Base-by-base conservation (phyloP, 768 basidiomycete species). In the Mycena indigotica region DNA sequence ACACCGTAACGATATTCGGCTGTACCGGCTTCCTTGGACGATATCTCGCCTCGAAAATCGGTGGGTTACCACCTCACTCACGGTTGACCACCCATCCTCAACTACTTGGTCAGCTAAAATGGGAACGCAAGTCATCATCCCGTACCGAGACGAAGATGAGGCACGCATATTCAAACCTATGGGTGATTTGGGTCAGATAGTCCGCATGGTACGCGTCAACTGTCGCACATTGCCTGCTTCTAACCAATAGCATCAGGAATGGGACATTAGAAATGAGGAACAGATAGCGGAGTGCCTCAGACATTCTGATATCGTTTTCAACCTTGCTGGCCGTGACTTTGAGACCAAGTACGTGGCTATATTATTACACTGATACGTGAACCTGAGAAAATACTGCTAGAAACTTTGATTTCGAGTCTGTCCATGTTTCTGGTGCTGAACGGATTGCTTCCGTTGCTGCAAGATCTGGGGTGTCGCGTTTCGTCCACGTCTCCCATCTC, bases 151-250 rank as follows among this genome's bases (percentile, higher is more conserved):
- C 63, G 91, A 93, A 69, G 94, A 98, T 69, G 90, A 94, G 69
- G 93, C 89, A 66, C 81, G 96, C 58, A 84, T 91, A 67, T 77
- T 99, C 68, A 89, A 88, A 74, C 91, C 91, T 13, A 95, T 90
- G 87, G 97, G 96, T 40, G 97, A 99, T 77, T 79, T 98, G 53
- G 97, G 97, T 6, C 95, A 96, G 77, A 89, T 99, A 62, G 91
- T 98, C 55, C 86, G 91, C 66, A 85, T 98, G 89, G 95, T 96
- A 68, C 68, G 77, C 71, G 51, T 53, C 38, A 26, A 28, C 24
- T 48, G 53, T 44, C 41, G 38, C 50, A 50, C 28, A 35, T 51
- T 4, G 26, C 16, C 21, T 41, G n/a, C 45, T 32, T 52, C 58
- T 61, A 21, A 52, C 59, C 21, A 50, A 17, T 8, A 29, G n/a